These are phyloP conservation scores for Dothidotthia symphoricarpi DNA, from an alignment of 2,329 filamentous ascomycete species.

Conservation along the genomic window DNA sequence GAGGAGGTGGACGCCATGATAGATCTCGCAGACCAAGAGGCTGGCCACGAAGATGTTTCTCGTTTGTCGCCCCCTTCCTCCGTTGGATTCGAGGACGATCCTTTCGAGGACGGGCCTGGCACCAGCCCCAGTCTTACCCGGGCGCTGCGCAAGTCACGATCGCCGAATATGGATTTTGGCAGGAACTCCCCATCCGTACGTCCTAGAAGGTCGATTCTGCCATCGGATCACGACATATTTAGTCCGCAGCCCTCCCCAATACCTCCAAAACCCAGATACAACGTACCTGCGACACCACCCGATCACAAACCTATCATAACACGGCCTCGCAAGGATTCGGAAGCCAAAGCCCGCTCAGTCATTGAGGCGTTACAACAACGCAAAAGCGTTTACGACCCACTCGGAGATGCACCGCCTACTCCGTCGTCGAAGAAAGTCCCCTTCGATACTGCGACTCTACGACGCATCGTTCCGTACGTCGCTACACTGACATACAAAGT, in stretches of 20 bases:
- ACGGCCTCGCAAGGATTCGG: slow-evolving; percentile 55
- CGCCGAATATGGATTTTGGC: slow-evolving; percentile 29
- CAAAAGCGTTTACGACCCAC: slow-evolving; percentile 36
- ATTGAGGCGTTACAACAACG: slow-evolving; percentile 60
- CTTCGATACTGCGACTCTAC: slow-evolving; percentile 64
- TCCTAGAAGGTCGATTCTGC: slow-evolving; percentile 37
- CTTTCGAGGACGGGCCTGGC: slow-evolving; percentile 55
- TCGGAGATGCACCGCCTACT: slow-evolving; percentile 24
- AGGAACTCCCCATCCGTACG: slow-evolving; percentile 23
- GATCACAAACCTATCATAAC: slow-evolving; percentile 31
- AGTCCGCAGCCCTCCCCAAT: slow-evolving; percentile 35
- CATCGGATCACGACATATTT: slow-evolving; percentile 39
- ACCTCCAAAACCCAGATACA: slow-evolving; percentile 25
- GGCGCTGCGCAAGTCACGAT: slow-evolving; percentile 30
- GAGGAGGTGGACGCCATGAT: slow-evolving; percentile 85
- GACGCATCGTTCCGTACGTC: slow-evolving; percentile 59
- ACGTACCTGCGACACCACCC: slow-evolving; percentile 30
- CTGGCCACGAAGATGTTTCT: slow-evolving; percentile 57
- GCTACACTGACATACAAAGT: slow-evolving; percentile 49
- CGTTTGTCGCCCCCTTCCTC: slow-evolving; percentile 55
- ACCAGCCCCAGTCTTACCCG: slow-evolving; percentile 34
- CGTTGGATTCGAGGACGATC: slow-evolving; percentile 58
- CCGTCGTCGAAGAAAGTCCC: slow-evolving; percentile 57
- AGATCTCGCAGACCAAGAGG: slow-evolving; percentile 70
- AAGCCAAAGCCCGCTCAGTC: slow-evolving; percentile 60